Evolutionary conservation across 2,329 filamentous ascomycete species (phyloP), one percentile per base, ranked within the genome.

Genomic region (Elsinoe batatas): DNA sequence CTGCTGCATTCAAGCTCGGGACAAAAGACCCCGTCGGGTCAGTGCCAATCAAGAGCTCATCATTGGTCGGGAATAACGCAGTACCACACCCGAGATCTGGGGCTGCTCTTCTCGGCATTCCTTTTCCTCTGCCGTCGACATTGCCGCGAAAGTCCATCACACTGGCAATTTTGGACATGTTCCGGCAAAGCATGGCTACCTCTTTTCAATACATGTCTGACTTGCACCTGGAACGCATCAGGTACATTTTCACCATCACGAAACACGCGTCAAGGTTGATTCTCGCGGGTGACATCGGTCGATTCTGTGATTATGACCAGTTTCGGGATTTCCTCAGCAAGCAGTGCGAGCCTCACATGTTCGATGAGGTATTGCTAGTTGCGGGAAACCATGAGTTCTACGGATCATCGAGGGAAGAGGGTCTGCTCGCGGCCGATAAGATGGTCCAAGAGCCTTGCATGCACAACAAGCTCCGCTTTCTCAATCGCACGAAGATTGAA

Each of bases 361-460:
- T 72, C 59, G 64, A 73, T 6, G 67, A 64, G 3, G 71, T 79
- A 1, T 73, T 79, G 50, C 64, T 79, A 1, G 69, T 79, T 0
- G 68, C 79, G 2, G 78, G 76, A 0, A 80, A 80, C 61, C 77
- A 80, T 60, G 77, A 80, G 62, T 79, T 79, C 62, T 79, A 77
- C 60, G 71, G 71, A 26, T 65, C 74, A 33, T 68, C 66, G 35
- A 69, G 72, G 50, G 64, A 68, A 1, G 61, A 67, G 0, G 72
- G 70, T 0, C 58, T 79, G 3, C 61, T 62, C 1, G 63, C 61
- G 11, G 76, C 76, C 0, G 60, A 60, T 18, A 61, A 61, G 6
- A 63, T 79, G 3, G 65, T 65, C 50, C 47, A 64, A 2, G 75
- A 79, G 54, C 65, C 69, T 0, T 51, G 46, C 0, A 61, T 79